phyloP scores from a whole-genome alignment of 176 grass and related monocot species.

The Musa troglodytarum region DNA sequence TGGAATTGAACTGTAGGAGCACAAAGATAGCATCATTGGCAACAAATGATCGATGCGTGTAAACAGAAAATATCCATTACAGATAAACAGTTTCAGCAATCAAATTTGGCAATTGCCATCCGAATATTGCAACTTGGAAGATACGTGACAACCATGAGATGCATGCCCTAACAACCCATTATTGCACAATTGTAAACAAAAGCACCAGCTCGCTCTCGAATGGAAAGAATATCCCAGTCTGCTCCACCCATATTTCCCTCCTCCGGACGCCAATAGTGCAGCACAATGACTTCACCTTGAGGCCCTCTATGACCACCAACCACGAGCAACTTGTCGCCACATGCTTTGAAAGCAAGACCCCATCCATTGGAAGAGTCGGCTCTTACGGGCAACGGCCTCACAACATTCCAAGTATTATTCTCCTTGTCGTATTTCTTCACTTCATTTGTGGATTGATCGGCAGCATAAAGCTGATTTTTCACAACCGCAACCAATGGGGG shows the following conservation, averaged over 20 bases:
- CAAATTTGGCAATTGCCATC: no score
- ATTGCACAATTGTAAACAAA: constrained; percentile 88
- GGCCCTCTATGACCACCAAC: constrained; percentile 47
- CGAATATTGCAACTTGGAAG: no score
- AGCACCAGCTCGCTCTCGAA: constrained; percentile 47
- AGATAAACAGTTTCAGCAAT: no score
- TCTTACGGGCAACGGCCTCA: constrained; percentile 66
- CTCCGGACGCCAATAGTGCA: constrained; percentile 75
- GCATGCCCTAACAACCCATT: constrained; percentile 63
- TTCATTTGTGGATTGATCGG: constrained; percentile 51
- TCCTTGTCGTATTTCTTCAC: constrained; percentile 86
- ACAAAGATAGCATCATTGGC: no score
- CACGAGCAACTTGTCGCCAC: constrained; percentile 60
- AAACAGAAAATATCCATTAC: no score
- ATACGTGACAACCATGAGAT: no score
- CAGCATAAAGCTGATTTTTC: constrained; percentile 77
- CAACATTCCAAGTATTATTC: constrained; percentile 67
- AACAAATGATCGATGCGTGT: no score
- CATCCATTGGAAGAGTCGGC: constrained; percentile 74
- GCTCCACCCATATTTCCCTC: constrained; percentile 18
- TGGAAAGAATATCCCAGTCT: constrained; percentile 72
- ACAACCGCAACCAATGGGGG: constrained; percentile 74
- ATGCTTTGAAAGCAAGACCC: constrained; percentile 74
- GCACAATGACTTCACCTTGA: constrained; percentile 54
- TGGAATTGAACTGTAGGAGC: no score